A percentile compares a stretch with the other conserved stretches of the same genome.
These are phyloP conservation scores for Ramularia endophylla DNA, from an alignment of 2,329 filamentous ascomycete species.

Conservation along the genomic window DNA sequence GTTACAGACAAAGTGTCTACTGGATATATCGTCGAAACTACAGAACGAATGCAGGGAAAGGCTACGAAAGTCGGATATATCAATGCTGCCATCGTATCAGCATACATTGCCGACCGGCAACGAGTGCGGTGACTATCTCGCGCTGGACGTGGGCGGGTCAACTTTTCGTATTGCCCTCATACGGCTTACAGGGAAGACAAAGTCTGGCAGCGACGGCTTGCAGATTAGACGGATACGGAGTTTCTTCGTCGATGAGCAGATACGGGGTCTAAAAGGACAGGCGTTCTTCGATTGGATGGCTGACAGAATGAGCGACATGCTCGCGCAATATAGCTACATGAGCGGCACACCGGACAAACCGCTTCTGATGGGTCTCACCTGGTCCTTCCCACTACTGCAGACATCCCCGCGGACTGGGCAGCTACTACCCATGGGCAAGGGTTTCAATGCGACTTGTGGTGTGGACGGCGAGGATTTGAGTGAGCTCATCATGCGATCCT, in stretches of 20 bases:
- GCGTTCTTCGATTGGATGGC: constrained; percentile 65
- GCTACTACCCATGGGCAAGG: constrained; percentile 59
- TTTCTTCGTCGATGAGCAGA: constrained; percentile 51
- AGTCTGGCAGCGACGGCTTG: constrained; percentile 37
- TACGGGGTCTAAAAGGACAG: constrained; percentile 50
- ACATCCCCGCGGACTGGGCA: constrained; percentile 54
- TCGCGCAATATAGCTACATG: constrained; percentile 39
- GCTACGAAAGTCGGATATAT: constrained; percentile 51
- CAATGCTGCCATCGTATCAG: constrained; percentile 62
- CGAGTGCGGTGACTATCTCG: constrained; percentile 55
- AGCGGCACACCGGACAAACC: constrained; percentile 30
- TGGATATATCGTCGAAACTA: constrained; percentile 40
- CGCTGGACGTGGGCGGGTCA: constrained; percentile 61
- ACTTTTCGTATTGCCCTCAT: constrained; percentile 59
- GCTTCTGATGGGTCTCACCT: constrained; percentile 56
- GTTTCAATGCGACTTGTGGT: constrained; percentile 55
- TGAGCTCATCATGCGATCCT: constrained; percentile 54
- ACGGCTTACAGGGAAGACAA: constrained; percentile 42
- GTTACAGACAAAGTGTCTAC: constrained; percentile 35
- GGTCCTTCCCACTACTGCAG: constrained; percentile 63
- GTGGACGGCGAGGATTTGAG: constrained; percentile 55
- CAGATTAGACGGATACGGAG: constrained; percentile 50
- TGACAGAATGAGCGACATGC: constrained; percentile 50
- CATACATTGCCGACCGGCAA: constrained; percentile 54
- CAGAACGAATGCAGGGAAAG: constrained; percentile 50